Evolutionary conservation across 2,329 filamentous ascomycete genomes (phyloP), one percentile per base, ranked within the genome.

Genomic region (Clonostachys rhizophaga): DNA sequence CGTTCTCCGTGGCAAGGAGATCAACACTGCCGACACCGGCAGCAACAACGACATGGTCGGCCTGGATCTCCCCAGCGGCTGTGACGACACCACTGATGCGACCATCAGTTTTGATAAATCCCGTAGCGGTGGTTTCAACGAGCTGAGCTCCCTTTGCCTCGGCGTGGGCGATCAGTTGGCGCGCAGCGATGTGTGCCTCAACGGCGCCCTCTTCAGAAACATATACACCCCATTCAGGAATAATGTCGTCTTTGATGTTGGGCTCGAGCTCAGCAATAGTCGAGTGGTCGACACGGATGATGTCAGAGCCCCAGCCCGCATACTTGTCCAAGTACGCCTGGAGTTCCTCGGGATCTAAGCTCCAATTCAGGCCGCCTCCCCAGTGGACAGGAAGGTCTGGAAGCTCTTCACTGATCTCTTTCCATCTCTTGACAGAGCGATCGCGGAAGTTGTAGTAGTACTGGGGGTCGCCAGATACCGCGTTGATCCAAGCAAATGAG

Each of bases 401-500:
- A 10, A 63, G 46, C 14, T 53, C 48, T 24, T 49, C 47, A 18
- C 48, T 45, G 35, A 62, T 51, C 34, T 51, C 49, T 24, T 42
- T 50, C 60, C 60, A 64, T 36, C 49, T 50, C 3, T 50, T 47
- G 49, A 64, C 53, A 13, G 61, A 64, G 9, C 58, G 57, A 12
- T 47, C 49, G 18, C 61, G 57, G 34, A 61, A 53, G 33, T 63
- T 55, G 40, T 57, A 62, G 52, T 63, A 63, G 42, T 52, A 51
- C 34, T 49, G 54, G 36, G 36, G 36, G 43, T 63, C 58, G 42
- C 47, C 46, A 37, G 52, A 53, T 42, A 55, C 56, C 34, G 61
- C 61, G 36, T 63, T 64, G 46, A 63, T 55, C 60, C 61, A 64
- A 35, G 60, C 52, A 49, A 64, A 64, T 7, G 59, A 63, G 50